Percentiles rank a stretch among this genome's conserved stretches.
Conservation (phyloP, 306 rosid species). For the Corylus heterophylla region DNA sequence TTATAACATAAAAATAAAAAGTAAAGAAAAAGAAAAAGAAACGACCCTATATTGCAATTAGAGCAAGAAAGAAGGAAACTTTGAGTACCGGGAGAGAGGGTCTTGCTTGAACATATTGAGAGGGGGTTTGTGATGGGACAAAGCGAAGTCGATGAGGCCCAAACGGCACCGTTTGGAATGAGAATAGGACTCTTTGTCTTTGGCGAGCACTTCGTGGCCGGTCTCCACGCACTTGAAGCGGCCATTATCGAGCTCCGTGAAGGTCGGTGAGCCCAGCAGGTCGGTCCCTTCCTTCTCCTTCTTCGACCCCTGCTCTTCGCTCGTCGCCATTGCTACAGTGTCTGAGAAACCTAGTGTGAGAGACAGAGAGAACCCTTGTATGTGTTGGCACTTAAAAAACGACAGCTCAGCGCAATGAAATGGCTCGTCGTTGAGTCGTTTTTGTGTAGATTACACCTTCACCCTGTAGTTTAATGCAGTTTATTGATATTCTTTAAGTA, state of each 20-base stretch:
- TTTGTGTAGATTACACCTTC: neutral
- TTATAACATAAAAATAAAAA: neutral
- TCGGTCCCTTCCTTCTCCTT: conserved; percentile 79
- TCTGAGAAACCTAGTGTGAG: neutral
- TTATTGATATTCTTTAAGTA: no score
- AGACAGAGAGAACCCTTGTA: neutral
- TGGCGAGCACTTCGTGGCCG: conserved; percentile 71
- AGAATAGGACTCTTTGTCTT: conserved; percentile 69
- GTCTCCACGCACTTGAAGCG: conserved; percentile 83
- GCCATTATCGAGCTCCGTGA: conserved; percentile 64
- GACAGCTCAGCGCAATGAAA: neutral
- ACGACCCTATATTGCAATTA: neutral
- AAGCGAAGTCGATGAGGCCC: conserved; percentile 73
- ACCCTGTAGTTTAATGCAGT: neutral
- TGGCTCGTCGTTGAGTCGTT: neutral
- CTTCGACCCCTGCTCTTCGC: conserved; percentile 28
- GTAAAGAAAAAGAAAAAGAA: neutral
- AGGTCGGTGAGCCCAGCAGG: conserved; percentile 75
- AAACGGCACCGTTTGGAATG: conserved; percentile 81
- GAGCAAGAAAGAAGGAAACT: neutral
- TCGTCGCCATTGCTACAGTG: conserved; percentile 39
- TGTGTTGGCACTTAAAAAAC: neutral
- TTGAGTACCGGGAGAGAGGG: conserved; percentile 70
- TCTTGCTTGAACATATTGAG: conserved; percentile 81
- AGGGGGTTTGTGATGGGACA: conserved; percentile 65